Evolutionary conservation across 2,329 filamentous ascomycete genomes (phyloP).

Genomic region (Tolypocladium capitatum): DNA sequence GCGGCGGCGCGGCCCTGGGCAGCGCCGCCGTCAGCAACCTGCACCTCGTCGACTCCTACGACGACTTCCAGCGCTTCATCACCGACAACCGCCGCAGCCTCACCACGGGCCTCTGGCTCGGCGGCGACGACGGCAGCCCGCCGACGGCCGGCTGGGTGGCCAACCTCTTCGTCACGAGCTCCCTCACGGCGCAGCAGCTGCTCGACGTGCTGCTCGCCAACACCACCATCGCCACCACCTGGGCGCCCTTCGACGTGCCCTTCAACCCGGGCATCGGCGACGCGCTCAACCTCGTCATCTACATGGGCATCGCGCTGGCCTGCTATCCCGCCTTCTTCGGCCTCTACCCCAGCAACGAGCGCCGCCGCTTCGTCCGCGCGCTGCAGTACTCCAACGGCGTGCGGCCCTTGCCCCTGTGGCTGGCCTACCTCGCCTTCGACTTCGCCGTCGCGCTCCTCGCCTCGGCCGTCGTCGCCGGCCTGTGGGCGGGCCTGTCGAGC

Average conservation of each 20-base stretch:
- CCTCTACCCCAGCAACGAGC: constrained; percentile 77
- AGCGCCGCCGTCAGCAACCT: constrained; percentile 16
- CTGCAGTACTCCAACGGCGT: constrained; percentile 90
- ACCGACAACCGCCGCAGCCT: constrained; percentile 49
- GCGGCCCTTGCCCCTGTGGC: constrained; percentile 67
- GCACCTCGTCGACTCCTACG: constrained; percentile 47
- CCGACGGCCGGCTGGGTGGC: constrained; percentile 62
- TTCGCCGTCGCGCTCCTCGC: constrained; percentile 56
- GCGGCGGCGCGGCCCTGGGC: constrained; percentile 8
- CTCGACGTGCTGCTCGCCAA: constrained; percentile 55
- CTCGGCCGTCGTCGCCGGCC: constrained; percentile 51
- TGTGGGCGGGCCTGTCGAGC: constrained; percentile 51
- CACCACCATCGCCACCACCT: constrained; percentile 57
- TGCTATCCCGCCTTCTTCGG: constrained; percentile 79
- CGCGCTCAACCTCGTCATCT: constrained; percentile 65
- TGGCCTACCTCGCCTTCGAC: constrained; percentile 72
- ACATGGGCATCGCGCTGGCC: constrained; percentile 66
- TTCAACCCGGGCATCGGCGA: constrained; percentile 57
- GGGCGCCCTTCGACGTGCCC: constrained; percentile 61
- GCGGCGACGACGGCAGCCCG: constrained; percentile 42
- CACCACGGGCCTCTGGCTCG: constrained; percentile 66
- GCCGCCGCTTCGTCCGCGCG: constrained; percentile 64
- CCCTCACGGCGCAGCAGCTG: constrained; percentile 51
- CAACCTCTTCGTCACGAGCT: constrained; percentile 42
- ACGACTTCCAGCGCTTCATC: constrained; percentile 57